Evolutionary conservation across 2,329 filamentous ascomycete genomes (phyloP), one percentile per base, ranked within the genome.

Genomic region (Diaporthe amygdali): DNA sequence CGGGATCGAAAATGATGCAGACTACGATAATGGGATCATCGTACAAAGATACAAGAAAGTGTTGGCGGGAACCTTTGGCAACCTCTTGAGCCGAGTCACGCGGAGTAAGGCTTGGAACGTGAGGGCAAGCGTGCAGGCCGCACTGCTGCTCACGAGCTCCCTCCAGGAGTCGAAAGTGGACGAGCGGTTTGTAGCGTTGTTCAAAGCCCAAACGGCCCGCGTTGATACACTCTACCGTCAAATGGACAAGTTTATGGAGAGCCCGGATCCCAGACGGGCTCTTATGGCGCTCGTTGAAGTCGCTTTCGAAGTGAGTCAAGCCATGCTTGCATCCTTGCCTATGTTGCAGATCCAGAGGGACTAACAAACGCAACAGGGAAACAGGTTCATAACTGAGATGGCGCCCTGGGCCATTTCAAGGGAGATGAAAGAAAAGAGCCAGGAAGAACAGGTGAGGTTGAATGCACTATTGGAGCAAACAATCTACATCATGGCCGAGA

Each of bases 11-110:
- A 86, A 93, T 70, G 96, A 99, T 79, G 89, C 94, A 37, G 91
- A 95, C 79, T 99, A 98, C 78, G 92, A 92, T 73, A 99, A 98
- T 79, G 82, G 87, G 17, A 86, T 89, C 71, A 92, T 99, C 73
- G 90, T 93, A 54, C 86, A 89, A 17, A 87, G 90, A 71, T 98
- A 98, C 82, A 93, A 92, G 78, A 96, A 95, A 77, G 87, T 91
- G 37, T 85, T 99, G 34, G 91, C 94, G 78, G 87, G 88, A 47
- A 92, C 92, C 0, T 83, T 98, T 6, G 96, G 96, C 2, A 98
- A 98, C 77, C 83, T 98, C 17, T 83, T 92, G 4, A 90, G 89
- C 71, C 90, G 96, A 39, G 85, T 97, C 14, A 90, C 90, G 52
- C 87, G 90, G 63, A 86, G 89, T 39, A 92, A 91, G 79, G 85